Conservation (phyloP, 2,329 filamentous ascomycete species). For the Scytalidium lignicola region DNA sequence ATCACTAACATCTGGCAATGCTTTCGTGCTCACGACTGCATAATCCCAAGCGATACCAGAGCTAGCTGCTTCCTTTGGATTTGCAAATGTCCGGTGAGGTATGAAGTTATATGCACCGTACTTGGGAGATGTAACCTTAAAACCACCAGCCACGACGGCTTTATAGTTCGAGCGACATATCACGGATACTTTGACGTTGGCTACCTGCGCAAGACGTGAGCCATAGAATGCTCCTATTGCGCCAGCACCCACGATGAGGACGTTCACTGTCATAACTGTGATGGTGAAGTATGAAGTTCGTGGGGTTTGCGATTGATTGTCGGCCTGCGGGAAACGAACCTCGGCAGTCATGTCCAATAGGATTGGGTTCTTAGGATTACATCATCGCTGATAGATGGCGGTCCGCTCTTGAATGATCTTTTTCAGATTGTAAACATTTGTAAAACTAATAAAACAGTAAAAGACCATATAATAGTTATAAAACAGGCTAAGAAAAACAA, state of each 20-base stretch:
- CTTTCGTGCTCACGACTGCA: slow-evolving; percentile 26
- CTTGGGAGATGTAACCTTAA: slow-evolving; percentile 57
- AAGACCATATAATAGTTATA: too few species aligned
- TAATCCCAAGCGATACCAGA: slow-evolving; percentile 35
- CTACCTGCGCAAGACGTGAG: slow-evolving; percentile 58
- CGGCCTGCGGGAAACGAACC: too few species aligned
- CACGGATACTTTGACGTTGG: slow-evolving; percentile 54
- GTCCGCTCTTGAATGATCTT: too few species aligned
- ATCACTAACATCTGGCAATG: slow-evolving; percentile 25
- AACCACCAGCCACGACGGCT: slow-evolving; percentile 55
- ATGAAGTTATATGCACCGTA: slow-evolving; percentile 64
- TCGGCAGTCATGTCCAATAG: too few species aligned
- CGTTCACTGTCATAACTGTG: slow-evolving; percentile 31
- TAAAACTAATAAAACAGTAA: too few species aligned
- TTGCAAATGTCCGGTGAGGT: slow-evolving; percentile 58
- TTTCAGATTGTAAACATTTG: too few species aligned
- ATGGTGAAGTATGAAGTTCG: not conserved
- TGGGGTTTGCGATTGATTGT: too few species aligned
- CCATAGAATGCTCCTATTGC: slow-evolving; percentile 71
- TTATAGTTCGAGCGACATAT: slow-evolving; percentile 71
- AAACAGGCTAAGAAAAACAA: too few species aligned
- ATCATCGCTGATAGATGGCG: too few species aligned
- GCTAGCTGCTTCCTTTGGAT: slow-evolving; percentile 38
- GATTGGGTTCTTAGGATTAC: too few species aligned
- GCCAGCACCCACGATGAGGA: slow-evolving; percentile 65